Evolutionary conservation across 73 alveolate genomes (phyloP), one percentile per base, ranked within the genome.

Genomic region (Urostyla sp.): DNA sequence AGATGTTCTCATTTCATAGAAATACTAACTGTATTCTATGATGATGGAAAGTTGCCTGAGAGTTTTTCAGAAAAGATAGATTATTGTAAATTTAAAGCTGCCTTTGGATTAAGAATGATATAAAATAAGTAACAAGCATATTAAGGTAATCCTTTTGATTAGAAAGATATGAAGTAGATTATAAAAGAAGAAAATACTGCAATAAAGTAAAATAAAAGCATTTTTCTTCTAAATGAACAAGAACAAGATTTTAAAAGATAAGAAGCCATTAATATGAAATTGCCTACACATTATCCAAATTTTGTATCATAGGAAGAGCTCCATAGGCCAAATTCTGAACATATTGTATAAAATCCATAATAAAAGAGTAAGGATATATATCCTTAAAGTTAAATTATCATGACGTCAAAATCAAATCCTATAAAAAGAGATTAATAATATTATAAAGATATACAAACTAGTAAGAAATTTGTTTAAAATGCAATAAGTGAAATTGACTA

Each of bases 401-500:
- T 10, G 51, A 40, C 4, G 6, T 10, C 24, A 27, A 26, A 55
- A 55, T 55, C 40, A 7, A 55, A 27, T 21, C 6, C 45, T 11
- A 55, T 8, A 55, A 28, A 26, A 5, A 40, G 21, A 20, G 46
- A n/a, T n/a, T n/a, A n/a, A n/a, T n/a, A 55, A 23, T 55, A 55
- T 55, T 55, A 21, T 55, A 11, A 27, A 55, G 72, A 55, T 27
- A 11, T 6, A 11, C 21, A 13, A 5, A 55, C 10, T 55, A 46
- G 10, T 4, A 55, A 23, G 27, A 55, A 55, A 55, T 55, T 21
- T 13, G 6, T 24, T 5, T 55, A 55, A 21, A 55, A 55, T 27
- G 72, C 72, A 6, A 55, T 55, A 20, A 27, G 72, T 5, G 72
- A 55, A 27, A 8, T 55, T 3, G 72, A 55, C 31, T 55, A 55